Base-by-base conservation (phyloP, 352 stramenopile genomes). In the Phytophthora sojae region DNA sequence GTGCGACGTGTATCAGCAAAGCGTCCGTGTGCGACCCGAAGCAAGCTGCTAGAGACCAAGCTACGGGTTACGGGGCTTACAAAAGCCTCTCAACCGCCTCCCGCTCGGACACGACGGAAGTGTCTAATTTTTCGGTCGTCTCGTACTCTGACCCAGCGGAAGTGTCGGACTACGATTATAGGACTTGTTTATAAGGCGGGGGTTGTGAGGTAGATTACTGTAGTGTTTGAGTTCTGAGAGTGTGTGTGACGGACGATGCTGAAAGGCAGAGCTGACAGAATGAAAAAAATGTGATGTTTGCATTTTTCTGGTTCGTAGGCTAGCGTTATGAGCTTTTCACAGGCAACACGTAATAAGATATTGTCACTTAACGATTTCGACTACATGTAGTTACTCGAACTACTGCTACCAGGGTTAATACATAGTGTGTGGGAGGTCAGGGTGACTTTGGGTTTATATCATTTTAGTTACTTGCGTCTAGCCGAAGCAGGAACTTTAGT, bases 1-100 rank as follows among this genome's bases (percentile, higher is more conserved):
- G 76, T 9, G 50, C 57, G 2, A 39, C 57, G 15, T 83, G 76
- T 45, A 69, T 81, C 17, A 49, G 60, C 47, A 39, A 61, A 1
- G 44, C 66, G 12, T 9, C 71, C 8, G 64, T 54, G 7, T 50
- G 44, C 35, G 58, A 64, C 21, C 51, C 71, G 1, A 61, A 19
- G 2, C 19, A 61, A 15, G 57, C 57, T 0, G 66, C 71, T 6
- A 63, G 52, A 29, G 57, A 12, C 25, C 71, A 68, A 54, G 45
- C 19, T 26, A 52, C 45, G 45, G 45, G n/a, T 15, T 52, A 14
- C 19, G 12, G 9, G 19, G 19, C 45, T 26, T 52, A 52, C 19
- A 52, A 52, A 52, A 25, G 7, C 19, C 19, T 52, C 0, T 26
- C 45, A 25, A 52, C 45, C 45, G 45, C 45, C 17, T 52, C 45